Conservation (phyloP, 495 filamentous ascomycete genomes). For the Penicillium daleae region DNA sequence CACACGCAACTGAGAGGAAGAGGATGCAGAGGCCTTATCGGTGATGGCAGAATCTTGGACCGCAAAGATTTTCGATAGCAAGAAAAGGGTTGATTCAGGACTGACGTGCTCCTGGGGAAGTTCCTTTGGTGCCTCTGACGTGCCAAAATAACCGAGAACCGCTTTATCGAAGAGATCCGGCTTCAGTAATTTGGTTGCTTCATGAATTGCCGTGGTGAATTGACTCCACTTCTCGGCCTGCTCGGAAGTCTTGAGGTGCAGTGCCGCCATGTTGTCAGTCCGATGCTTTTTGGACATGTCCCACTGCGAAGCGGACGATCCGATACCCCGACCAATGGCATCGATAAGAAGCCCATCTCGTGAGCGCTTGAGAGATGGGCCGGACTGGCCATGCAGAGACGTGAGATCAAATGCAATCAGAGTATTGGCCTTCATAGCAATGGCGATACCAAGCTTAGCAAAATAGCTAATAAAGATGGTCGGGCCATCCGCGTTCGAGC, state of each 20-base stretch:
- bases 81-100: constrained; percentile 50
- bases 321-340: constrained; percentile 64
- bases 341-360: constrained; percentile 71
- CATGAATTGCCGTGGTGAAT: constrained; percentile 34
- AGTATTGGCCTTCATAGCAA: constrained; percentile 59
- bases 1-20: constrained; percentile 46
- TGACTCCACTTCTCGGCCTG: constrained; percentile 43
- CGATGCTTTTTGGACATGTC: constrained; percentile 42
- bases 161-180: constrained; percentile 42
- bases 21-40: constrained; percentile 30
- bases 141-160: constrained; percentile 40
- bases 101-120: constrained; percentile 40
- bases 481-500: constrained; percentile 25
- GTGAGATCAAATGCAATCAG: constrained; percentile 67
- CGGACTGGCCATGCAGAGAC: constrained; percentile 49
- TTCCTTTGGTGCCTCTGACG: constrained; percentile 22
- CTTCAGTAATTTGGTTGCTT: constrained; percentile 34
- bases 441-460: constrained; percentile 62
- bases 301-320: constrained; percentile 42
- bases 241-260: constrained; percentile 40
- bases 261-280: constrained; percentile 32
- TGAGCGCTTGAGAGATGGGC: constrained; percentile 60
- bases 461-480: constrained; percentile 61
- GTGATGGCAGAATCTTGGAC: constrained; percentile 29
- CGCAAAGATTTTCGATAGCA: constrained; percentile 59